Evolutionary conservation across 2,329 filamentous ascomycete species (phyloP).

Genomic region (Chaetomium olivaceum): DNA sequence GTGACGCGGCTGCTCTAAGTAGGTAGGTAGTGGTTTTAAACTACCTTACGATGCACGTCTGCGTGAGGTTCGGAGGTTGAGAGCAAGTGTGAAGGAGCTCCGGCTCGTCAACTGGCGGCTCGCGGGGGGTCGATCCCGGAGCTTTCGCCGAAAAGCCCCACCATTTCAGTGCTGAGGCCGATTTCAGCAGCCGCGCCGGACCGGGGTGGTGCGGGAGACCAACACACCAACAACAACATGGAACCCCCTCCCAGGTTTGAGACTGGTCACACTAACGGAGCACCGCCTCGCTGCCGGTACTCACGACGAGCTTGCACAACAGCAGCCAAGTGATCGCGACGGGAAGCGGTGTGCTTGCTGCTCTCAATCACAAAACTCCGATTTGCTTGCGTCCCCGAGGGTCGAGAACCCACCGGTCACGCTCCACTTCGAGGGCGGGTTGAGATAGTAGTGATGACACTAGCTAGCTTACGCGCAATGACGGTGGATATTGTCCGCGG

Average conservation of each 20-base stretch:
- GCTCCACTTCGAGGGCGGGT: not conserved
- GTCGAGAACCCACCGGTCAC: not conserved
- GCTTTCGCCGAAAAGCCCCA: not conserved
- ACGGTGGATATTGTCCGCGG: not conserved
- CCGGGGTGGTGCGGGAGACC: not conserved
- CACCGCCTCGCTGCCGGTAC: slow-evolving; percentile 2
- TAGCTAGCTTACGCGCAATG: not conserved
- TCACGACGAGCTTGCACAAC: not conserved
- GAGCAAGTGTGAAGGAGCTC: not conserved
- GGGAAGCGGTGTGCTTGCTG: slow-evolving; percentile 8
- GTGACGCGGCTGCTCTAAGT: not conserved
- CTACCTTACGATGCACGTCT: too few relatives aligned
- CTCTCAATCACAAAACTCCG: not conserved
- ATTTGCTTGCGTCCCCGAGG: not conserved
- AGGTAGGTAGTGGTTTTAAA: too few relatives aligned
- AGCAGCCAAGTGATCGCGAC: not conserved
- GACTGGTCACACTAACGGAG: not conserved
- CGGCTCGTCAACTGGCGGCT: not conserved
- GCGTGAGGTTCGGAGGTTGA: not conserved
- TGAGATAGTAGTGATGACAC: not conserved
- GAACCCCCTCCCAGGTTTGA: slow-evolving; percentile 4
- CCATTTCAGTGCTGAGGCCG: not conserved
- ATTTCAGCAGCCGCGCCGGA: slow-evolving; percentile 3
- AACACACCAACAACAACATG: too few relatives aligned
- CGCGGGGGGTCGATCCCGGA: not conserved